phyloP scores from a whole-genome alignment of 768 basidiomycete species.

The Russula lepida region DNA sequence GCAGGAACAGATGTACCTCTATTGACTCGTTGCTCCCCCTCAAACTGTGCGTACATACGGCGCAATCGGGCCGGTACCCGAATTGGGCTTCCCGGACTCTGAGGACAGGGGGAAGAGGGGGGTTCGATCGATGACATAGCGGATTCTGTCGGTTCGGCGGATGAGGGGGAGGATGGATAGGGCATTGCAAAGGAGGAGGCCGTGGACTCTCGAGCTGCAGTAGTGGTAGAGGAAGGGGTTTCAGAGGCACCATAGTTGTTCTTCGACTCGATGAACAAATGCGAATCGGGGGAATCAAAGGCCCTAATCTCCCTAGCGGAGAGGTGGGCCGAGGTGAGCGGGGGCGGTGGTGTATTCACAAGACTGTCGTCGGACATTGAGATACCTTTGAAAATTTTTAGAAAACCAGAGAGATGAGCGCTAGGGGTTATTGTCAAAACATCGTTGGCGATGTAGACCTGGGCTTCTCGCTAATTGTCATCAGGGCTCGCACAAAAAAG shows the following conservation, averaged over 20 bases:
- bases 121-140: background rate
- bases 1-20: background rate
- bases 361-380: constrained; percentile 8
- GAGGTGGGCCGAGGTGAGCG: background rate
- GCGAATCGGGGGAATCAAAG: constrained; percentile 5
- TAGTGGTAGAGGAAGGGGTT: background rate
- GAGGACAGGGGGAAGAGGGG: background rate
- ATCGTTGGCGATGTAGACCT: background rate
- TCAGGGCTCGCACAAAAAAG: background rate
- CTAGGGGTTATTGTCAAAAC: constrained; percentile 1
- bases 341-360: background rate
- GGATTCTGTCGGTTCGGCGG: constrained; percentile 1
- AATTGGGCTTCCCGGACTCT: background rate
- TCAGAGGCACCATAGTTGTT: background rate
- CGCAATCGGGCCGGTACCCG: constrained; percentile 14
- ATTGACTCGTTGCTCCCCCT: background rate
- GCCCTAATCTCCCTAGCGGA: background rate
- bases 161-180: constrained; percentile 8
- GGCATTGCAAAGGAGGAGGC: background rate
- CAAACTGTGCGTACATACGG: background rate
- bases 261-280: background rate
- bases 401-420: background rate
- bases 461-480: background rate
- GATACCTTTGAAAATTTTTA: background rate
- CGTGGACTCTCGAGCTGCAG: background rate